Evolutionary conservation across 2,329 filamentous ascomycete genomes (phyloP).

Genomic region (Talaromyces marneffei): DNA sequence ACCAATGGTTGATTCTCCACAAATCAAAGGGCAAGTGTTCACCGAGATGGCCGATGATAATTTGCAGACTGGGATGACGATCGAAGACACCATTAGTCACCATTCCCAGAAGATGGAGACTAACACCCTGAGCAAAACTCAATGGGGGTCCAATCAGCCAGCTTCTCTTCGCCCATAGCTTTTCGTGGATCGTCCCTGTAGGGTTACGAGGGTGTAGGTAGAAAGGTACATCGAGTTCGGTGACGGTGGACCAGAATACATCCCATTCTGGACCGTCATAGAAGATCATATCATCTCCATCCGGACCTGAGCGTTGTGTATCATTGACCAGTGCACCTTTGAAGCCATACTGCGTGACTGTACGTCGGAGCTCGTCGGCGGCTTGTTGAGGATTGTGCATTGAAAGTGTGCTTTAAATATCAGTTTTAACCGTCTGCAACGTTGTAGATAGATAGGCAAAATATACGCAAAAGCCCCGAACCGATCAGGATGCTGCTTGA

Average conservation of each 20-base stretch:
- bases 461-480: conserved; percentile 15
- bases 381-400: conserved; percentile 25
- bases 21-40: conserved; percentile 22
- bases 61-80: conserved; percentile 21
- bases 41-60: conserved; percentile 25
- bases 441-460: not conserved
- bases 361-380: conserved; percentile 20
- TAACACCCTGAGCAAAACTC: conserved; percentile 23
- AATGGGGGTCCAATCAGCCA: conserved; percentile 24
- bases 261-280: conserved; percentile 52
- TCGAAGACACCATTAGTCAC: conserved; percentile 25
- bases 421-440: not conserved
- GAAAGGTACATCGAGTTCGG: conserved; percentile 22
- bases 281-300: conserved; percentile 54
- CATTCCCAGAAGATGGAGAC: conserved; percentile 24
- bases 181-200: conserved; percentile 34
- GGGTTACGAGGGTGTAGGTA: conserved; percentile 29
- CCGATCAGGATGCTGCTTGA: conserved; percentile 17
- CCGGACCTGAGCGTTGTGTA: conserved; percentile 48
- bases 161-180: conserved; percentile 21
- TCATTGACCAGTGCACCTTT: conserved; percentile 55
- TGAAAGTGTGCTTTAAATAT: conserved; percentile 7
- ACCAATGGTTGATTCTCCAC: conserved; percentile 27
- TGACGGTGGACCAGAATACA: conserved; percentile 27
- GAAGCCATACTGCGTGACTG: conserved; percentile 50